Conservation (phyloP, 1,284 basidiomycete species). For the Erythrobasidium hasegawianum region DNA sequence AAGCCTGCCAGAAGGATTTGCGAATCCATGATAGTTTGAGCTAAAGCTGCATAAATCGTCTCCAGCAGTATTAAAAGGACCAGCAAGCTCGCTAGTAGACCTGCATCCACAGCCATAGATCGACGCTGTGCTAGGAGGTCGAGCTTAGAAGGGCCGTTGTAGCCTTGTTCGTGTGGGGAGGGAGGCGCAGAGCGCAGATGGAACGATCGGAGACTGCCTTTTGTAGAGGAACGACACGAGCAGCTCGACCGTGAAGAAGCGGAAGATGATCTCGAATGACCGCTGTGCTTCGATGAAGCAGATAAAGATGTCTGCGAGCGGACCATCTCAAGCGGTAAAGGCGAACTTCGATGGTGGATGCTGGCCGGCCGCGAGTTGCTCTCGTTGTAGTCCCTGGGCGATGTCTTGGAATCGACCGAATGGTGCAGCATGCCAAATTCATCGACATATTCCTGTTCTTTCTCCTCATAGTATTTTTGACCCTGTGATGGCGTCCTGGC, state of each 20-base stretch:
- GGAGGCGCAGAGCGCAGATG: neutral
- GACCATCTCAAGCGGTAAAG: neutral
- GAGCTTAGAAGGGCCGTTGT: conserved; percentile 6
- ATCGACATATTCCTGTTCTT: too few relatives aligned
- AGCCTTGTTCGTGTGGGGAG: neutral
- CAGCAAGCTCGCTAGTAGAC: neutral
- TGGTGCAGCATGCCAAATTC: too few relatives aligned
- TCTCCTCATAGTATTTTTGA: too few relatives aligned
- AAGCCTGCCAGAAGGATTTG: conserved; percentile 3
- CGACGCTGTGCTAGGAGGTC: neutral
- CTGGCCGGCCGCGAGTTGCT: too few relatives aligned
- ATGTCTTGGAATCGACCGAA: too few relatives aligned
- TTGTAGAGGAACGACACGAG: neutral
- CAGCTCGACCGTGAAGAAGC: neutral
- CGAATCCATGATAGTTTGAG: neutral
- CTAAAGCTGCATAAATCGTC: neutral
- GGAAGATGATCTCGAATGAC: too few relatives aligned
- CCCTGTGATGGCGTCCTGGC: too few relatives aligned
- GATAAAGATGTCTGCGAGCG: too few relatives aligned
- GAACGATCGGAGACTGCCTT: neutral
- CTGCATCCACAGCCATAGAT: neutral
- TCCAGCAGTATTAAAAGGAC: conserved; percentile 1
- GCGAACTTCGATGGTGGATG: too few relatives aligned
- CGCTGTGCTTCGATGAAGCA: too few relatives aligned
- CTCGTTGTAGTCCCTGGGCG: too few relatives aligned